Conservation (phyloP, 1,139 yeast genomes). For the Blastobotrys malaysiensis region DNA sequence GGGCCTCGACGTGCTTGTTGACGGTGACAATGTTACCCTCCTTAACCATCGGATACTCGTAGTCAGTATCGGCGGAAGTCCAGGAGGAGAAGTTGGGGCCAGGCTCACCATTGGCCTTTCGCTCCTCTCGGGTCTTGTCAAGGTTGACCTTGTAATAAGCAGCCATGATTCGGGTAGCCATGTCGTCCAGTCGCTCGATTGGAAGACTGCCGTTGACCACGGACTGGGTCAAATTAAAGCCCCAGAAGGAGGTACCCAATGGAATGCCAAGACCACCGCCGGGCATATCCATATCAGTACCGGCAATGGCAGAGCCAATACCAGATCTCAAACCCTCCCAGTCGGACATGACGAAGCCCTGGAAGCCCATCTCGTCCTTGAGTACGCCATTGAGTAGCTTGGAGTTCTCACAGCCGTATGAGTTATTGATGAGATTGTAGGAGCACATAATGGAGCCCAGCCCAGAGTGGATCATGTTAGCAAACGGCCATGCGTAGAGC, state of each 20-base stretch:
- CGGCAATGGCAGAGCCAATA: slow-evolving; percentile 51
- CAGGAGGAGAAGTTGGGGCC: slow-evolving; percentile 54
- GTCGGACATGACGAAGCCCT: slow-evolving; percentile 61
- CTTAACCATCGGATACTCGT: slow-evolving; percentile 47
- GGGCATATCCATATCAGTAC: slow-evolving; percentile 66
- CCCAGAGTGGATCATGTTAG: slow-evolving; percentile 56
- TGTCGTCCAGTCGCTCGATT: slow-evolving; percentile 52
- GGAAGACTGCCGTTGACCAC: slow-evolving; percentile 54
- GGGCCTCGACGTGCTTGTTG: slow-evolving; percentile 52
- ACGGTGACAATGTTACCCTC: slow-evolving; percentile 50
- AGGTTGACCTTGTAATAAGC: slow-evolving; percentile 43
- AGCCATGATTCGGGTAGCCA: slow-evolving; percentile 56
- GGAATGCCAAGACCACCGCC: slow-evolving; percentile 53
- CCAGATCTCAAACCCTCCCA: slow-evolving; percentile 64
- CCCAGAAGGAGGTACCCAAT: slow-evolving; percentile 54
- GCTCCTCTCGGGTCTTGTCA: slow-evolving; percentile 24
- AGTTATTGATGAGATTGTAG: slow-evolving; percentile 53
- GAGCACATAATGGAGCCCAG: slow-evolving; percentile 61
- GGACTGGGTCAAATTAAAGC: slow-evolving; percentile 51
- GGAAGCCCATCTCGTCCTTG: slow-evolving; percentile 60
- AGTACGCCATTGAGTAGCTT: slow-evolving; percentile 49
- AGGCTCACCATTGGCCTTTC: slow-evolving; percentile 12
- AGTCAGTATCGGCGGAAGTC: slow-evolving; percentile 53
- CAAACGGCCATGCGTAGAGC: slow-evolving; percentile 61
- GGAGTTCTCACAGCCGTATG: slow-evolving; percentile 58